phyloP scores from a whole-genome alignment of 2,329 filamentous ascomycete genomes.

The Fusarium dimerum region DNA sequence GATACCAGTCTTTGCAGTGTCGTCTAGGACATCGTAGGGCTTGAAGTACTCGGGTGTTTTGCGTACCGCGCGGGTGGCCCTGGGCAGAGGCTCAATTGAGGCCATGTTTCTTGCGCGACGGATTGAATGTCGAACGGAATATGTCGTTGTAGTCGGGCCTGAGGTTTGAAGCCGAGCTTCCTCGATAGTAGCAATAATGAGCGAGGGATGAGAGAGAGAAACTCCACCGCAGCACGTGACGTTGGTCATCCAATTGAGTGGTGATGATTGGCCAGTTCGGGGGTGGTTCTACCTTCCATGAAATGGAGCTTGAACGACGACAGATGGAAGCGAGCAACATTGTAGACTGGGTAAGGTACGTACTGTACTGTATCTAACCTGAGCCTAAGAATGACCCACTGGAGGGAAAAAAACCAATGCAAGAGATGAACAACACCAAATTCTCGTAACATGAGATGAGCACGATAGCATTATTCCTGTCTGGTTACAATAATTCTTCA shows the following conservation, averaged over 20 bases:
- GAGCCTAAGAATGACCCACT: no score
- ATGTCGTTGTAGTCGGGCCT: constrained; percentile 28
- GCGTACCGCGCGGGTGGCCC: constrained; percentile 29
- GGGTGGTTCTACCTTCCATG: constrained; percentile 6
- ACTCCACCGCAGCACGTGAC: constrained; percentile 37
- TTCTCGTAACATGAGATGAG: no score
- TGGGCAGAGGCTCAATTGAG: constrained; percentile 37
- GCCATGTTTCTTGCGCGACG: constrained; percentile 3
- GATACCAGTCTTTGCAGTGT: constrained; percentile 63
- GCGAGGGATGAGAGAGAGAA: constrained; percentile 17
- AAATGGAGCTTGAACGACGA: background rate
- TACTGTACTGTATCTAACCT: no score
- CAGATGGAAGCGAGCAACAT: background rate
- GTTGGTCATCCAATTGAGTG: constrained; percentile 36
- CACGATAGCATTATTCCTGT: no score
- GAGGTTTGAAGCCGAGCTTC: constrained; percentile 31
- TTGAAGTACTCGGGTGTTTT: constrained; percentile 52
- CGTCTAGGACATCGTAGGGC: constrained; percentile 72
- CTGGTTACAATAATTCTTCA: no score
- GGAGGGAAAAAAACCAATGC: no score
- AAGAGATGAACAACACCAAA: no score
- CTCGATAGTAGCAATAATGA: constrained; percentile 8
- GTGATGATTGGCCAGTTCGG: constrained; percentile 33
- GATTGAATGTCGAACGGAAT: constrained; percentile 18
- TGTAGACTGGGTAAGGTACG: no score